A percentile compares a stretch with the other conserved stretches of the same genome.
These are phyloP conservation scores for Kandelia obovata DNA, from an alignment of 345 rosid genomes.

Conservation along the genomic window DNA sequence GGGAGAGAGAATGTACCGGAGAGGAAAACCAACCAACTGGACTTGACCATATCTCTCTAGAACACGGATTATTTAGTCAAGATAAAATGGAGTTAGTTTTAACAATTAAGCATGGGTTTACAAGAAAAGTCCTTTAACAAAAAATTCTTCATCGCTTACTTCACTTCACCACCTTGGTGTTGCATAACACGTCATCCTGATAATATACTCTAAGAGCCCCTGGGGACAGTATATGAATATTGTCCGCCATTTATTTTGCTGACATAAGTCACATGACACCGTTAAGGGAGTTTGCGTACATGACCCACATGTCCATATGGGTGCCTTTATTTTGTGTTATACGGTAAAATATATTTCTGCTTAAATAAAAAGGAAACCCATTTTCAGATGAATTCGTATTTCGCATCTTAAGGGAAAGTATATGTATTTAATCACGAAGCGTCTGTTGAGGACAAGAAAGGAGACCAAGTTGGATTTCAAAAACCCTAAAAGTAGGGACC, in stretches of 20 bases:
- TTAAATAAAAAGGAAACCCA: no score
- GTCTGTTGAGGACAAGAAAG: constrained; percentile 15
- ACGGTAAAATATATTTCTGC: no score
- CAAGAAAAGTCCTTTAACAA: constrained; percentile 19
- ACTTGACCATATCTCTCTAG: constrained; percentile 12
- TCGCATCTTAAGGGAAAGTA: no score
- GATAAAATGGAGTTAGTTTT: constrained; percentile 32
- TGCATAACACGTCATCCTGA: constrained; percentile 37
- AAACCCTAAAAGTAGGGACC: neutral
- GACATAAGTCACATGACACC: neutral
- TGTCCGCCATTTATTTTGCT: constrained; percentile 15
- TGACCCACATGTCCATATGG: no score
- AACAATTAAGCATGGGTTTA: constrained; percentile 13
- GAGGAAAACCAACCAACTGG: constrained; percentile 19
- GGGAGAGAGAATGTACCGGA: neutral
- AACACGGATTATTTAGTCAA: constrained; percentile 5
- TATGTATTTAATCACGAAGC: neutral
- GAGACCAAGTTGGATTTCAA: neutral
- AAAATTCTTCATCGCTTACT: constrained; percentile 36
- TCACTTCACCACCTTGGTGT: constrained; percentile 30
- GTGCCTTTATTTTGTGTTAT: no score
- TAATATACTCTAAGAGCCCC: neutral
- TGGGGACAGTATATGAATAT: neutral
- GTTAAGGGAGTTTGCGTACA: no score
- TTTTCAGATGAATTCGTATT: no score